A percentile compares a stretch with the other conserved stretches of the same genome.
These are phyloP conservation scores for Globisporangium recalcitrans DNA, from an alignment of 352 stramenopile genomes.

Conservation along the genomic window DNA sequence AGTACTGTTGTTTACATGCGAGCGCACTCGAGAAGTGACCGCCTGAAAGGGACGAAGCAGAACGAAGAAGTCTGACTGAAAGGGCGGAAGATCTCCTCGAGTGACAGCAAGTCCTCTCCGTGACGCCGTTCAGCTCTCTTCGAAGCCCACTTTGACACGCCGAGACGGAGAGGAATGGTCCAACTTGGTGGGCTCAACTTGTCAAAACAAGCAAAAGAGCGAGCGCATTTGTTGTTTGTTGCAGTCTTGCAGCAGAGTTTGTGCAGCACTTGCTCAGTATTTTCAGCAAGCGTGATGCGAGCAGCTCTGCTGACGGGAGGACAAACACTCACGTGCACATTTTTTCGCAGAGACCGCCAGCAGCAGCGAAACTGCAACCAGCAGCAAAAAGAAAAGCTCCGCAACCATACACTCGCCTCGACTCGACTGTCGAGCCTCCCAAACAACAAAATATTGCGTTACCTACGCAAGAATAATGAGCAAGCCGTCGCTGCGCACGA, in stretches of 20 bases:
- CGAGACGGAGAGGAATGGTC: too few species aligned
- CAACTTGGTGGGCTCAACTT: not conserved
- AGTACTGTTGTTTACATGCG: conserved; percentile 2
- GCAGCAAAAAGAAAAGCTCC: not conserved
- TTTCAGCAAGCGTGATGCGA: not conserved
- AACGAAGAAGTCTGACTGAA: not conserved
- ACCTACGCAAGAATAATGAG: conserved; percentile 1
- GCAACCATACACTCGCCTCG: not conserved
- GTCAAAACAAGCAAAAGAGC: not conserved
- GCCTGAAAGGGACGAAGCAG: conserved; percentile 4
- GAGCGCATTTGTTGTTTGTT: too few species aligned
- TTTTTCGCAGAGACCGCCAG: not conserved
- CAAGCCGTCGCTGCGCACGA: conserved; percentile 3
- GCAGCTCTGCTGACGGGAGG: not conserved
- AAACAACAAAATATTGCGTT: conserved; percentile 2
- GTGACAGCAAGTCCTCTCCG: not conserved
- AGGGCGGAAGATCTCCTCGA: conserved; percentile 5
- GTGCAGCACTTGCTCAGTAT: not conserved
- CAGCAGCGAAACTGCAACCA: conserved; percentile 1
- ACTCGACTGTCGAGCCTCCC: too few species aligned
- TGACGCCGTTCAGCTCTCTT: too few species aligned
- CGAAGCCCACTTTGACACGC: too few species aligned
- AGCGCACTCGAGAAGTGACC: not conserved
- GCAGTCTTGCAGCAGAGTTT: not conserved
- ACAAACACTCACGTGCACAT: conserved; percentile 5